Conservation (phyloP, 1,139 yeast species). For the Kodamaea plutei region DNA sequence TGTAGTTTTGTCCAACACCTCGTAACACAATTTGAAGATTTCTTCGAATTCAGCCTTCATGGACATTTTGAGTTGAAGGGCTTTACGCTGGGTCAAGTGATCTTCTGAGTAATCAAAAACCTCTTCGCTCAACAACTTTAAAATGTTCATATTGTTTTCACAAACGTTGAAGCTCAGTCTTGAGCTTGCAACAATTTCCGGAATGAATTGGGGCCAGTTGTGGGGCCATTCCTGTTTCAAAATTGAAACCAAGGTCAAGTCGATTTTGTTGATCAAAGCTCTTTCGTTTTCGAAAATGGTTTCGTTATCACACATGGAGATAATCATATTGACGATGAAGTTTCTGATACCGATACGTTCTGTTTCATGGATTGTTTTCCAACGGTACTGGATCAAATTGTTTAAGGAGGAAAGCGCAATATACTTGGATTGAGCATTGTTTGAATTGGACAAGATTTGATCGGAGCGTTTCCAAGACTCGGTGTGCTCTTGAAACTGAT, state of each 20-base stretch:
- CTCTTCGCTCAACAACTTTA: constrained; percentile 87
- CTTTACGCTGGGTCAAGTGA: constrained; percentile 95
- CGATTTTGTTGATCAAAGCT: constrained; percentile 88
- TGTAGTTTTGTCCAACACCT: constrained; percentile 83
- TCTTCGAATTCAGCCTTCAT: constrained; percentile 91
- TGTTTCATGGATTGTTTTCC: constrained; percentile 88
- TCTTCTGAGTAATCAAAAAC: constrained; percentile 93
- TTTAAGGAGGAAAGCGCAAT: constrained; percentile 89
- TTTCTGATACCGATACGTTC: constrained; percentile 89
- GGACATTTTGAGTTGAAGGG: constrained; percentile 72
- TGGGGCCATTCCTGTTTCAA: constrained; percentile 99
- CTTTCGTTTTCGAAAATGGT: constrained; percentile 68
- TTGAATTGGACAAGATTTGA: constrained; percentile 73
- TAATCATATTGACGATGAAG: constrained; percentile 89
- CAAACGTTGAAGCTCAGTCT: constrained; percentile 88
- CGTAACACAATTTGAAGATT: constrained; percentile 88
- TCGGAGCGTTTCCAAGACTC: constrained; percentile 97
- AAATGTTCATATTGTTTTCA: constrained; percentile 93
- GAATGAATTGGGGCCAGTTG: constrained; percentile 96
- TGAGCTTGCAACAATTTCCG: constrained; percentile 84
- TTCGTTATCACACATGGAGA: constrained; percentile 85
- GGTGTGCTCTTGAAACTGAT: constrained; percentile 89
- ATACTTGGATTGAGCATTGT: constrained; percentile 83
- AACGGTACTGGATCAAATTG: constrained; percentile 81
- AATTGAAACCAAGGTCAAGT: constrained; percentile 87